Evolutionary conservation across 2,329 filamentous ascomycete species (phyloP), one percentile per base, ranked within the genome.

Genomic region (Xylariomycetidae sp.): DNA sequence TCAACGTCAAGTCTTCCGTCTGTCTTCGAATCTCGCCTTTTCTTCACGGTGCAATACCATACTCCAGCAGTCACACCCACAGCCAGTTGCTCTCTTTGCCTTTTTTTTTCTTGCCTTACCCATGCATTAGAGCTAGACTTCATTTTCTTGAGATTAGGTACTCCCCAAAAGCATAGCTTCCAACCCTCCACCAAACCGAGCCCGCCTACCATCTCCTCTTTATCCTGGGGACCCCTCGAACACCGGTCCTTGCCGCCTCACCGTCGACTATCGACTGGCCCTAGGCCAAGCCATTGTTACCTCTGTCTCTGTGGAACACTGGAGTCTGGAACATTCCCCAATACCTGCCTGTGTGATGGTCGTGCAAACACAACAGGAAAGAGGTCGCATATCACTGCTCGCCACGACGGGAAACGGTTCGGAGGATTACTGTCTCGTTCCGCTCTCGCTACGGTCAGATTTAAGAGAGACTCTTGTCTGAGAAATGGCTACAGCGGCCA

Each of bases 401-500:
- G 27, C 38, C n/a, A 22, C 27, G 28, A 19, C 34, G 36, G 37
- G 31, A 33, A 38, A n/a, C 39, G 19, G 23, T 25, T 40, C 23
- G 31, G 34, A 43, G 19, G 36, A 36, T 33, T 37, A 41, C 26
- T 31, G 28, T 30, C 30, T 22, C 35, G 30, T 25, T 25, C 29
- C 29, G 26, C 30, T 37, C 33, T 20, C 33, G 34, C 32, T 14
- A 26, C 22, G n/a, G n/a, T n/a, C n/a, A n/a, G n/a, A n/a, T n/a
- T n/a, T n/a, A n/a, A n/a, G n/a, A n/a, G n/a, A n/a, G n/a, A n/a
- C n/a, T n/a, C n/a, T n/a, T n/a, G n/a, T 23, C 33, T 33, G 33
- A 39, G 42, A 40, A 39, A 57, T 58, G 54, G 56, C 54, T 40
- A 44, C 53, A 14, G 44, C 46, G 17, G 50, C 53, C 33, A 46